phyloP scores from a whole-genome alignment of 345 rosid genomes.

The Brassica carinata region DNA sequence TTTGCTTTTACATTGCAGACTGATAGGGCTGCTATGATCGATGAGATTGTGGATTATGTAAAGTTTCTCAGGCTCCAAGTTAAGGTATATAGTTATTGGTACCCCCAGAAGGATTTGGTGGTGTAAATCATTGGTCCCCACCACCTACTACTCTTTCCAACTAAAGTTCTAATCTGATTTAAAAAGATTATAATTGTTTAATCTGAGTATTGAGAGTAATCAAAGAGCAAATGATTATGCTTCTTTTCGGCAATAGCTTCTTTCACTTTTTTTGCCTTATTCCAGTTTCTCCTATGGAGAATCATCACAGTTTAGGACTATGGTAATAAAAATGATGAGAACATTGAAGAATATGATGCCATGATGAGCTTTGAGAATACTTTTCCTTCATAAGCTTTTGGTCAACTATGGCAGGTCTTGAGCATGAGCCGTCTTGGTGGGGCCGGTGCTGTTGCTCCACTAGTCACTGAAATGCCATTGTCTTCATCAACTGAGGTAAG shows the following conservation, averaged over 20 bases:
- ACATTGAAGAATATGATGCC: slow-evolving; percentile 22
- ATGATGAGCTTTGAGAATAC: slow-evolving; percentile 23
- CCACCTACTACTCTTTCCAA: slow-evolving; percentile 24
- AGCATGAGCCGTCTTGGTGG: slow-evolving; percentile 99
- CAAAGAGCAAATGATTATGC: slow-evolving; percentile 37
- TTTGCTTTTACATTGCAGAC: slow-evolving; percentile 53
- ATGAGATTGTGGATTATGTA: slow-evolving; percentile 98
- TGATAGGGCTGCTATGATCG: slow-evolving; percentile 98
- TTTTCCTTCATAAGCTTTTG: slow-evolving; percentile 18
- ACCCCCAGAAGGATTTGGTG: slow-evolving; percentile 27
- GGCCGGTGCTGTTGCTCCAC: slow-evolving; percentile 99
- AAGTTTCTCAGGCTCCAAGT: slow-evolving; percentile 99
- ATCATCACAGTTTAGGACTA: slow-evolving; percentile 23
- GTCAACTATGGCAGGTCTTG: slow-evolving; percentile 63
- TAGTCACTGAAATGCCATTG: slow-evolving; percentile 87
- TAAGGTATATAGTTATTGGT: slow-evolving; percentile 60
- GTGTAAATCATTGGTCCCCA: slow-evolving; percentile 40
- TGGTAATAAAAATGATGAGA: slow-evolving; percentile 12
- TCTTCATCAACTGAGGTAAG: slow-evolving; percentile 80
- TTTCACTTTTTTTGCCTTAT: slow-evolving; percentile 30
- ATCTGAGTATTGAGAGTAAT: slow-evolving; percentile 26
- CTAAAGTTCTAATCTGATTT: slow-evolving; percentile 16
- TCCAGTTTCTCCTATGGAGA: not conserved
- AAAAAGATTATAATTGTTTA: slow-evolving; percentile 27
- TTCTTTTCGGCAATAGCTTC: too few relatives aligned